Evolutionary conservation across 495 filamentous ascomycete genomes (phyloP), one percentile per base, ranked within the genome.

Genomic region (Sphaerosporella brunnea): DNA sequence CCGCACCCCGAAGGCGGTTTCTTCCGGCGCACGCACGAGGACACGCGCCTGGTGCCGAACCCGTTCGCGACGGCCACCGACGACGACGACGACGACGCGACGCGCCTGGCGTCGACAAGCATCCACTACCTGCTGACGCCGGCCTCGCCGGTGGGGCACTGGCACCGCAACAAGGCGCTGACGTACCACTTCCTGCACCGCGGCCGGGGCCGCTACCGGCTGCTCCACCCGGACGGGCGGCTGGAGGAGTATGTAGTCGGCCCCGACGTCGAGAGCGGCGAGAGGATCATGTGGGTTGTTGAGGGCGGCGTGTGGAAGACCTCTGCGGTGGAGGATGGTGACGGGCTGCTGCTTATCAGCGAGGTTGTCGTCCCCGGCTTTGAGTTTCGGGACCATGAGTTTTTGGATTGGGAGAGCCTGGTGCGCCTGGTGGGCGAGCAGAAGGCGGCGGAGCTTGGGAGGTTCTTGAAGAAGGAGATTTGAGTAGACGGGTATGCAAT

Each of bases 351-450:
- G n/a, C 63, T 80, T 59, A 80, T 82, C 53, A 75, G 70, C 30
- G 75, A 82, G 67, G 73, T 73, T 13, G 76, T 78, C 5, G 67
- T 80, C 5, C 79, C 79, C 1, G 77, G 77, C 0, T 82, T 79
- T 51, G 75, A 79, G 54, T 73, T 63, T 35, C 66, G 59, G 48
- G 77, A 81, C 51, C 74, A 81, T 59, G 74, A 78, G 50, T 80
- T 80, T 51, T 55, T 79, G 48, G 55, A 51, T 18, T 43, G 43
- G 19, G 60, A 66, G 34, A 61, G 58, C 25, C 61, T 80, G 50
- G 48, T 52, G 18, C 55, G 67, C 38, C 55, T 81, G 7, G 50
- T 79, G 4, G 66, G 64, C 1, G 49, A 56, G 16, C 66, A 70
- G 18, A 36, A 34, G 30, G 43, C 43, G 25, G 20, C 13, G 24